A percentile compares a stretch with the other conserved stretches of the same genome.
Evolutionary conservation across 169 alveolate genomes (phyloP).

Genomic region (Eimeria praecox): DNA sequence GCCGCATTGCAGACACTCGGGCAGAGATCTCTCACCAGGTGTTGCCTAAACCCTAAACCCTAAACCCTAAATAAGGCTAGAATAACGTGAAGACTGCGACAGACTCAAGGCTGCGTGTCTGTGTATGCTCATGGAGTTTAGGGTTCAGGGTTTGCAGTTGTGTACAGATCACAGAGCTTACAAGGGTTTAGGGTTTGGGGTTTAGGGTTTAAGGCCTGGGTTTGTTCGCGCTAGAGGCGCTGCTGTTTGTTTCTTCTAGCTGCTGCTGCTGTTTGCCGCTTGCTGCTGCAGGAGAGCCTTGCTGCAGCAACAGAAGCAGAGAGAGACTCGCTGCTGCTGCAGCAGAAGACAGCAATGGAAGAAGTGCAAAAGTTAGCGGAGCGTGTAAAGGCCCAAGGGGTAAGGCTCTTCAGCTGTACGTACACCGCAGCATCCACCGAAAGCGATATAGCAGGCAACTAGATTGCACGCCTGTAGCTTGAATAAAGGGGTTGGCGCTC

Average conservation of each 20-base stretch:
- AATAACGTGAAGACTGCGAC: not conserved
- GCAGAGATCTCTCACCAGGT: conserved; percentile 28
- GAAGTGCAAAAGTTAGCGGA: conserved; percentile 33
- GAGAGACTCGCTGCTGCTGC: conserved; percentile 39
- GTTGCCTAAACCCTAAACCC: conserved; percentile 15
- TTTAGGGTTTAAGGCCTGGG: not conserved
- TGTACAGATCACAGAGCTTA: not conserved
- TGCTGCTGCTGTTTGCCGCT: conserved; percentile 8
- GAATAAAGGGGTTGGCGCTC: not conserved
- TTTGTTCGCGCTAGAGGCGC: not conserved
- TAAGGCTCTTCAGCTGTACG: not conserved
- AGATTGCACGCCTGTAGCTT: too few species aligned
- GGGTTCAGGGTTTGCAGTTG: not conserved
- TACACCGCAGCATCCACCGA: not conserved
- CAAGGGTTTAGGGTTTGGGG: conserved; percentile 9
- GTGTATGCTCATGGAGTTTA: not conserved
- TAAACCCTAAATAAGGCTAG: not conserved
- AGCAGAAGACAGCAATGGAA: conserved; percentile 30
- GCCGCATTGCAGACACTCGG: conserved; percentile 16
- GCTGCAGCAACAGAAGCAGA: conserved; percentile 63
- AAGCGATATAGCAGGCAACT: not conserved
- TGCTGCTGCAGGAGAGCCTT: conserved; percentile 45
- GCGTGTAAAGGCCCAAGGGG: conserved; percentile 54
- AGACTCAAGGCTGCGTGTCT: not conserved
- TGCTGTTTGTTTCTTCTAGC: not conserved